phyloP scores from a whole-genome alignment of 164 flowering plant species.

The Magnolia changhungtana region DNA sequence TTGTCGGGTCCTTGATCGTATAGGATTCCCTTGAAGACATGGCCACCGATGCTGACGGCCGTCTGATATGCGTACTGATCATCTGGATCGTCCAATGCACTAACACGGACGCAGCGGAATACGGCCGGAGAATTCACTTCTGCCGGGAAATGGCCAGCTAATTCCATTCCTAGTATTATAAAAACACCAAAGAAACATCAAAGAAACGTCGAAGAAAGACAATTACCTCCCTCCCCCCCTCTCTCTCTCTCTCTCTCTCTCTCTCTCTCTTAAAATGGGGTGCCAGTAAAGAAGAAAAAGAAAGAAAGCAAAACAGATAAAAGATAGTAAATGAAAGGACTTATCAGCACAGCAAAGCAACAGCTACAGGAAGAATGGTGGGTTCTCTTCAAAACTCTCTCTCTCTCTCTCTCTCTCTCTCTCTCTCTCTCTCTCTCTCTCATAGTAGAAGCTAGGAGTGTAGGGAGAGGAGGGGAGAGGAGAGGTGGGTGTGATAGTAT shows the following conservation, averaged over 20 bases:
- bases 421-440: too few relatives aligned
- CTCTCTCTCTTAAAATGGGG: background rate
- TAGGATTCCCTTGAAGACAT: constrained; percentile 81
- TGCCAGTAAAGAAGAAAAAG: background rate
- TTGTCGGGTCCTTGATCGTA: constrained; percentile 79
- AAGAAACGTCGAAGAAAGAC: background rate
- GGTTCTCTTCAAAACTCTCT: too few relatives aligned
- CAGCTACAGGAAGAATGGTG: too few relatives aligned
- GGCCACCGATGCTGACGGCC: constrained; percentile 86
- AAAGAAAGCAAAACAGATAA: constrained; percentile 25
- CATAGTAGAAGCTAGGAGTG: too few relatives aligned
- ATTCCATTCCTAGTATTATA: constrained; percentile 51
- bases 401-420: too few relatives aligned
- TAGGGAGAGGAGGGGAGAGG: too few relatives aligned
- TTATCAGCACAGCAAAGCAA: too few relatives aligned
- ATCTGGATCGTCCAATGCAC: constrained; percentile 48
- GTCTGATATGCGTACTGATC: constrained; percentile 84
- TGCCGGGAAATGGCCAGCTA: constrained; percentile 54
- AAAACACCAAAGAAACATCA: too few relatives aligned
- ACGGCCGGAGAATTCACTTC: constrained; percentile 62
- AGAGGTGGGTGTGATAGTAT: background rate
- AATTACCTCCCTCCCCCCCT: too few relatives aligned
- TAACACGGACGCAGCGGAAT: constrained; percentile 76
- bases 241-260: constrained; percentile 4
- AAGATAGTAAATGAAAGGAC: constrained; percentile 8